Base-by-base conservation (phyloP, 441 rosid species). In the Euphorbia corollata region DNA sequence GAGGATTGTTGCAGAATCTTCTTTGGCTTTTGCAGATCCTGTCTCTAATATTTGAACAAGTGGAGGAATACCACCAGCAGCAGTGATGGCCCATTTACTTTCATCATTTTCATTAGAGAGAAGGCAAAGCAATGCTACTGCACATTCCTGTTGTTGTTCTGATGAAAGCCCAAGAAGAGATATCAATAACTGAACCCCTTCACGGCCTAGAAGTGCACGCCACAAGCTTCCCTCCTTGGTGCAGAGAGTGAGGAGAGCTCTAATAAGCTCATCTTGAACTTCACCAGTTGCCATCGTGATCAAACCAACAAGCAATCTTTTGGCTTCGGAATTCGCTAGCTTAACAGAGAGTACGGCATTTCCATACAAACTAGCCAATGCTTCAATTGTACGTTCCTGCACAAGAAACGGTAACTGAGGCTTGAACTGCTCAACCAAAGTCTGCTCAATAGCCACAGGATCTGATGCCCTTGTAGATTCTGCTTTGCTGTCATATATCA, bases 41-140 rank as follows among this genome's bases (percentile, higher is more conserved):
- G 91, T 89, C 86, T 96, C 99, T 61, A 96, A 81, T 81, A 96
- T 92, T 74, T 89, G 99, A 74, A 96, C 99, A 61, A 96, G 96
- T 12, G 99, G 99, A 78, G 99, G 99, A 79, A 96, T 96, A 64
- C 99, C 99, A 86, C 98, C 99, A 75, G 99, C 99, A 72, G 99
- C 99, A 61, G 99, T 96, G 78, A 96, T 92, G 56, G 99, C 99
- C 99, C 99, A 96, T 81, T 96, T 96, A 78, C 99, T 96, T 75
- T 96, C 99, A 77, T 96, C 99, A 59, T 92, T 91, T 84, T 96
- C 97, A 70, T 89, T 85, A 32, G 99, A 91, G 65, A 96, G 76
- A 74, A 96, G 95, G 75, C 87, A 87, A 69, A 96, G 94, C 80
- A 96, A 86, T 61, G 97, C 97, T 80, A 96, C 99, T 36, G 98